Base-by-base conservation (phyloP, 805 yeast genomes). In the Candida berthetii region DNA sequence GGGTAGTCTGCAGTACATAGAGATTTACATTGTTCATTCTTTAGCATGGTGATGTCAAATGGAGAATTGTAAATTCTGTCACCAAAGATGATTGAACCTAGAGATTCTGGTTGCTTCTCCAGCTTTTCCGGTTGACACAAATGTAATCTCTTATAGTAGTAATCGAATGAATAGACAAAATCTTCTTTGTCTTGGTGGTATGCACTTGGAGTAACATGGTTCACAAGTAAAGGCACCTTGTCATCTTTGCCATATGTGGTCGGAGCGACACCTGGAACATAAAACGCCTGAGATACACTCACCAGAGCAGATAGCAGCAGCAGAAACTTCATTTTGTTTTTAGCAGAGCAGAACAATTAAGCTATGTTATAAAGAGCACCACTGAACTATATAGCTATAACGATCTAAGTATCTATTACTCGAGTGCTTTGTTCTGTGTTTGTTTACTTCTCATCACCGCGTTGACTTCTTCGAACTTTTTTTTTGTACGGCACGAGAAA, bases 221-320 rank as follows among this genome's bases (percentile, higher is more conserved):
- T 93, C 27, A 93, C 99, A 38, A 84, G 67, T 41, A 93, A 66
- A 14, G 91, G 87, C 38, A 93, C 80, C 3, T 56, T 50, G 41
- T 90, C 95, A 39, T 82, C 88, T 45, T 76, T 71, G 36, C 72
- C 68, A 58, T 91, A 93, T 39, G 91, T 83, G 1, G 95, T 85
- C 16, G 99, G 98, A 0, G 98, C 96, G 19, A 89, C 93, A 8
- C 98, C 98, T 0, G 98, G 98, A 42, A 93, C 69, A 58, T 93
- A 91, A 65, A 93, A 91, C 2, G 82, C 95, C 34, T 48, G 46
- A 8, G 39, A 35, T 8, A 42, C 38, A 3, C 37, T 28, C 13
- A 45, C 11, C 11, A 48, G 27, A 7, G 48, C 42, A 35, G 10
- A 44, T 15, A 4, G 43, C 36, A 34, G 17, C 36, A 34, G 13